Evolutionary conservation across 371 early-diverging fungal species (phyloP), one percentile per base, ranked within the genome.

Genomic region (Haplosporangium sp.): DNA sequence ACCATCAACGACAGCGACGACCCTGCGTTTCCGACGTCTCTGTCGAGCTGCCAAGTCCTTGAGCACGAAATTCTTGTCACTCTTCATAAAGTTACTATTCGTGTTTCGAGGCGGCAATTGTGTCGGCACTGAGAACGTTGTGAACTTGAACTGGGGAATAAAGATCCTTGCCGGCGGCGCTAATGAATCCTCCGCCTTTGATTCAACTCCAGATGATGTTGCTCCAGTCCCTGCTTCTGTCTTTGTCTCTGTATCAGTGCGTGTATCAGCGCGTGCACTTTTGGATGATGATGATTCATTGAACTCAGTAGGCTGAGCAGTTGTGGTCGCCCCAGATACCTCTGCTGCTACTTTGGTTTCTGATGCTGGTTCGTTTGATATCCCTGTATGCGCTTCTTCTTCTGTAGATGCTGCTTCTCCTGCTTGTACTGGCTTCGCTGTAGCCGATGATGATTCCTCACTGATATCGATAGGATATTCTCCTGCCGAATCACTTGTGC

Each of bases 121-220:
- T 2, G 64, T 64, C 69, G 65, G 58, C 1, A 73, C 62, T 8
- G 73, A 36, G 51, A 79, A 79, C 1, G 80, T 79, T 7, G 80
- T 79, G 16, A 73, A 79, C 50, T 67, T 72, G 65, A 79, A 79
- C 47, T 79, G 80, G 10, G 80, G 80, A 0, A 61, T 46, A 29
- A 73, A 79, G 10, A 51, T 51, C n/a, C 73, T 55, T 51, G 40
- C 59, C n/a, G 62, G 63, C n/a, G 52, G 42, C 5, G 61, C 42
- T 14, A 70, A 53, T 18, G 60, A 57, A 18, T 29, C 42, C 6
- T 40, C 14, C 38, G 50, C 55, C 29, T 41, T 18, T 53, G 47
- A 5, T 37, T 38, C 41, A n/a, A 53, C 38, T 48, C 23, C 43
- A 12, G 47, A 1, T 10, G 51, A n/a, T 53, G 47, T 23, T 18